Conservation (phyloP, 345 rosid genomes). For the Tarenaya hassleriana region DNA sequence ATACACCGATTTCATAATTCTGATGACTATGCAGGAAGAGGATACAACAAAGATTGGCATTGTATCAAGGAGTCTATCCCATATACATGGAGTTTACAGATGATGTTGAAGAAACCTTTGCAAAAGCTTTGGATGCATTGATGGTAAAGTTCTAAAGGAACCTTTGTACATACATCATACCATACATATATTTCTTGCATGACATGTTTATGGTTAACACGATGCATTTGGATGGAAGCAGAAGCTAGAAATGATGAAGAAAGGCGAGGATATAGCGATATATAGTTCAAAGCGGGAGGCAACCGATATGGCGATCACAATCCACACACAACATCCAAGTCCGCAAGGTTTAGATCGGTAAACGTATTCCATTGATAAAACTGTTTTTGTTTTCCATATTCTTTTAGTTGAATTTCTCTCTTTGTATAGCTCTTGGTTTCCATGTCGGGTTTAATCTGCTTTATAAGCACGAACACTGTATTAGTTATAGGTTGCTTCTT, state of each 20-base stretch:
- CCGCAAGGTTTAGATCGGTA: conserved; percentile 51
- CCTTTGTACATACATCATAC: too few species aligned
- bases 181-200: too few species aligned
- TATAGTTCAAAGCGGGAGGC: conserved; percentile 85
- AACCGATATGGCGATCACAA: conserved; percentile 94
- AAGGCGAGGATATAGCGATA: conserved; percentile 93
- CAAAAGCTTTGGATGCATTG: conserved; percentile 60
- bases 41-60: conserved; percentile 80
- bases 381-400: too few species aligned
- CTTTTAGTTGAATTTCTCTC: too few species aligned
- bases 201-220: conserved; percentile 3
- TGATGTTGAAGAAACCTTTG: conserved; percentile 89
- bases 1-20: too few species aligned
- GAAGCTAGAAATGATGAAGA: conserved; percentile 94
- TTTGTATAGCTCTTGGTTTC: conserved; percentile 10
- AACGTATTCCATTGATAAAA: too few species aligned
- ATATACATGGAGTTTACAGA: conserved; percentile 84
- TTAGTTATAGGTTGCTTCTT: too few species aligned
- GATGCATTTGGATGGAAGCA: conserved; percentile 30
- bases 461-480: too few species aligned
- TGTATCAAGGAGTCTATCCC: conserved; percentile 95
- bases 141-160: conserved; percentile 50
- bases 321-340: conserved; percentile 97
- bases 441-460: too few species aligned
- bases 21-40: conserved; percentile 51